Base-by-base conservation (phyloP, 192 early-diverging fungal genomes). In the Coemansia sp. region DNA sequence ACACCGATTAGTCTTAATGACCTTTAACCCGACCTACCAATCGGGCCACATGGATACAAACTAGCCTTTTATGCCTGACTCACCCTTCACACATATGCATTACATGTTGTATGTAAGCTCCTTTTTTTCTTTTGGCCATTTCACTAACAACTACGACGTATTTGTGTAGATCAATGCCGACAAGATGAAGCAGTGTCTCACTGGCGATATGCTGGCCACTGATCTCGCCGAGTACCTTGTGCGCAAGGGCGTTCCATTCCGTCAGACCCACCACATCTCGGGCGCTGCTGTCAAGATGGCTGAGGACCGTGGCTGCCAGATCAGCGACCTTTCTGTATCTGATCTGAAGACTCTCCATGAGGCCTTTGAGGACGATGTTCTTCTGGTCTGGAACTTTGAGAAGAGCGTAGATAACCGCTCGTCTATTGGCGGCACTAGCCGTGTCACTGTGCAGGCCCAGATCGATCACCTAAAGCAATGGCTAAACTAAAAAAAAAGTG, bases 221-320 rank as follows among this genome's bases (percentile, higher is more conserved):
- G 97, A 99, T 81, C 81, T 99, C 13, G 97, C 97, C 50, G 97
- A 99, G 80, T 99, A 99, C 75, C 86, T 99, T 27, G 97, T 99
- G 58, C 92, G 97, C 64, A 98, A 98, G 86, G 94, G 95, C 34
- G 92, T 99, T 58, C 97, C 97, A 9, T 99, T 99, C 93, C 93
- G 97, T 74, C 93, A 97, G 75, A 99, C 97, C 3, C 97, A 99
- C 81, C 96, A 99, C 82, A 95, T 99, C 70, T 94, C 97, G 55
- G 97, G 97, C 18, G 92, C 89, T 7, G 97, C 97, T 27, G 96
- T 99, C 62, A 88, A 89, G 63, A 77, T 98, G 82, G 97, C 95
- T 39, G 97, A 99, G 82, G 93, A 95, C 55, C 90, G 92, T 39
- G 80, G 83, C n/a, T 86, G 79, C 38, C 74, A 88, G 27, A 89